phyloP scores from a whole-genome alignment of 129 eudicot species.

The Helianthus annuus region HanXRQr2.0-SUNRISE NC_035446.2:87040215-87040714 shows the following conservation, averaged over 20 bases:
- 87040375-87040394: neutral
- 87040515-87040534: neutral
- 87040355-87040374: no score
- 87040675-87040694: no score
- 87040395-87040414: neutral
- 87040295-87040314: no score
- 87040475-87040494: neutral
- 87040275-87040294: no score
- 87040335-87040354: no score
- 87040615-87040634: neutral
- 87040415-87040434: no score
- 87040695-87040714: neutral
- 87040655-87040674: neutral
- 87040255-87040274: no score
- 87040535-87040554: neutral
- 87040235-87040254: no score
- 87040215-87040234: no score
- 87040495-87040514: neutral
- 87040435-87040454: neutral
- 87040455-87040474: constrained; percentile 2
- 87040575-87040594: neutral
- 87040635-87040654: neutral
- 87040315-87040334: no score
- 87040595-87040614: neutral
- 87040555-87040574: neutral